A percentile compares a stretch with the other conserved stretches of the same genome.
phyloP scores from a whole-genome alignment of 1,284 basidiomycete species.

The Ustilago sp. region DNA sequence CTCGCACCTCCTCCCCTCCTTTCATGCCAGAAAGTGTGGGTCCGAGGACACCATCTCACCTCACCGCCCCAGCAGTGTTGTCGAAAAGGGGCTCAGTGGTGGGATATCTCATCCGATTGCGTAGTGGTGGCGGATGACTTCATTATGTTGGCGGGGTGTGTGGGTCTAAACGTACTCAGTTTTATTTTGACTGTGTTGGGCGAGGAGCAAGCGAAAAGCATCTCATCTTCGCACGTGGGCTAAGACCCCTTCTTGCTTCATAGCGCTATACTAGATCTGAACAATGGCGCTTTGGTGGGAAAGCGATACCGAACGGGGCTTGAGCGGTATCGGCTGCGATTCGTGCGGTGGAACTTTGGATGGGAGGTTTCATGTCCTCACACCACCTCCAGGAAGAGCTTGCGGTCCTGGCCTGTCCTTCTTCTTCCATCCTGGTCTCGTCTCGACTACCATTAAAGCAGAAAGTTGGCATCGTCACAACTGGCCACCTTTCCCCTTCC shows the following conservation, averaged over 20 bases:
- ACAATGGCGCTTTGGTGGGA: background rate
- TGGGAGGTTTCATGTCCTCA: background rate
- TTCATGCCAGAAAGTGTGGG: constrained; percentile 3
- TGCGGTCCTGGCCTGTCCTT: background rate
- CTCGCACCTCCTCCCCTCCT: background rate
- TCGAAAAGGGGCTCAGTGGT: background rate
- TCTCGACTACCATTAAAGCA: no score
- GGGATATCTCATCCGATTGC: no score
- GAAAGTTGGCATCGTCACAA: no score
- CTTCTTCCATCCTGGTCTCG: background rate
- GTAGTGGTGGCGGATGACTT: no score
- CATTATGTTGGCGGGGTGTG: no score
- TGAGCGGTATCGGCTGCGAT: background rate
- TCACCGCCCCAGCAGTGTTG: background rate
- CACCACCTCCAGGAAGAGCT: no score
- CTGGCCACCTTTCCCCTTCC: no score
- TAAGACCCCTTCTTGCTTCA: background rate
- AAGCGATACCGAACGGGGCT: background rate
- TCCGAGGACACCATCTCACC: constrained; percentile 4
- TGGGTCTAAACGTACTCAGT: no score
- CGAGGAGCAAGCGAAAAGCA: no score
- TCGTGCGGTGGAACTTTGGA: background rate
- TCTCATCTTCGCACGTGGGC: background rate
- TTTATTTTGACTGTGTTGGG: no score
- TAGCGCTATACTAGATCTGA: background rate